Percentiles rank a stretch among this genome's conserved stretches.
phyloP scores from a whole-genome alignment of 2,329 filamentous ascomycete genomes.

The Penicillium frequentans region DNA sequence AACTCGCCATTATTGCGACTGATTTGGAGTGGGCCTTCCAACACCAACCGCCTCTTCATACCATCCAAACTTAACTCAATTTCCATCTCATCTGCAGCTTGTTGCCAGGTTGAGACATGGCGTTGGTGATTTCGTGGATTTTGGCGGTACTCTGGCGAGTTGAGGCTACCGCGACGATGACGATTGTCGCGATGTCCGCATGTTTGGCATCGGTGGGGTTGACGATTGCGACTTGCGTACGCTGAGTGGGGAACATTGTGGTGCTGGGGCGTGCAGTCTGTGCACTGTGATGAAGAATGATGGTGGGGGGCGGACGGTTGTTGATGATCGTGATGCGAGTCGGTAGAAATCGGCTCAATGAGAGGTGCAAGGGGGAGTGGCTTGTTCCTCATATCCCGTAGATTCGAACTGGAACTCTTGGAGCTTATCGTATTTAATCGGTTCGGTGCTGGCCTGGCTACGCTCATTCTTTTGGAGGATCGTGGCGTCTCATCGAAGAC shows the following conservation, averaged over 20 bases:
- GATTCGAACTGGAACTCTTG: constrained; percentile 25
- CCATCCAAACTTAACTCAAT: background rate
- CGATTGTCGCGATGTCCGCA: constrained; percentile 2
- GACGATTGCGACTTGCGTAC: background rate
- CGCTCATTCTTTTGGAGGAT: background rate
- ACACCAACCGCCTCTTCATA: constrained; percentile 13
- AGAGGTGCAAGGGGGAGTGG: constrained; percentile 41
- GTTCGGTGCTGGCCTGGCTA: constrained; percentile 4
- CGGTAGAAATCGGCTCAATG: constrained; percentile 7
- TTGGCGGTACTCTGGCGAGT: background rate
- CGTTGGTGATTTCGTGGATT: background rate
- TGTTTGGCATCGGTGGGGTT: background rate
- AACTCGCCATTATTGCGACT: constrained; percentile 36
- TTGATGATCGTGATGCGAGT: background rate
- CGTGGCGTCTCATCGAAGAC: constrained; percentile 35
- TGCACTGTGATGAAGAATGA: constrained; percentile 2
- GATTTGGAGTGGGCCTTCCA: constrained; percentile 32
- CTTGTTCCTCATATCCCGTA: constrained; percentile 37
- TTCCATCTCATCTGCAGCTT: background rate
- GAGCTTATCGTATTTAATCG: constrained; percentile 13
- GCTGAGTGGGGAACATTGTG: background rate
- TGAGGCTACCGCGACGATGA: background rate
- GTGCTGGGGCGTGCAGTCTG: background rate
- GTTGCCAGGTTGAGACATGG: background rate
- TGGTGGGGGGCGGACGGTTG: constrained; percentile 23